Evolutionary conservation across 305 asterid genomes (phyloP), one percentile per base, ranked within the genome.

Genomic region (Fraxinus albicans): DNA sequence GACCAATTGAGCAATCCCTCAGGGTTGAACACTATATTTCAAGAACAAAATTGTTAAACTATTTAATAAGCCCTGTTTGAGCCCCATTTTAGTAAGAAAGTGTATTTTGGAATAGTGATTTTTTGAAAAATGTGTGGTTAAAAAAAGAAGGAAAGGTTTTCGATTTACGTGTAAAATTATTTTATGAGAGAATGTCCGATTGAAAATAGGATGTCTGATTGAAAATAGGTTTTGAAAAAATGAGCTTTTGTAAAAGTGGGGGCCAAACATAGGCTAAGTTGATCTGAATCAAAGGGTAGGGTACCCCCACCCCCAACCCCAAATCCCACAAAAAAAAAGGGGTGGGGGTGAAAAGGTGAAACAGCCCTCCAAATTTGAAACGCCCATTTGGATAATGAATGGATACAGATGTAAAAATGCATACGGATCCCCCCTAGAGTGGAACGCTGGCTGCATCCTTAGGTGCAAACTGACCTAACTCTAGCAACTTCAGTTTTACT

Each of bases 391-490:
- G 74, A 67, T 27, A 1, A 23, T 8, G 72, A 8, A 63, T 23
- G 33, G 15, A 63, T 60, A 21, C 15, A 27, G n/a, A 65, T 23
- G 73, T 65, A 3, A 10, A 65, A 33, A 9, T 27, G 73, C 73
- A 65, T 2, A 65, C 3, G 73, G 73, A 10, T 25, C 42, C 42
- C 42, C 23, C 76, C 38, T 31, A n/a, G 42, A 29, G 44, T 15
- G 8, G 25, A 70, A 72, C 21, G 17, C n/a, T 72, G 47, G 47
- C 77, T 72, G 77, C 77, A 34, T 15, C 23, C 21, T 70, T 6
- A 3, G 47, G 77, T 72, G 77, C 77, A 72, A 72, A 72, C 27
- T 72, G 47, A 72, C 77, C 77, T 72, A 72, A 72, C 77, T 72
- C 77, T 13, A 72, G n/a, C 42, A 33, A 33, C 77, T 34, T 69